These are phyloP conservation scores for Malassezia globosa DNA, from an alignment of 1,284 basidiomycete species.

Conservation along the genomic window DNA sequence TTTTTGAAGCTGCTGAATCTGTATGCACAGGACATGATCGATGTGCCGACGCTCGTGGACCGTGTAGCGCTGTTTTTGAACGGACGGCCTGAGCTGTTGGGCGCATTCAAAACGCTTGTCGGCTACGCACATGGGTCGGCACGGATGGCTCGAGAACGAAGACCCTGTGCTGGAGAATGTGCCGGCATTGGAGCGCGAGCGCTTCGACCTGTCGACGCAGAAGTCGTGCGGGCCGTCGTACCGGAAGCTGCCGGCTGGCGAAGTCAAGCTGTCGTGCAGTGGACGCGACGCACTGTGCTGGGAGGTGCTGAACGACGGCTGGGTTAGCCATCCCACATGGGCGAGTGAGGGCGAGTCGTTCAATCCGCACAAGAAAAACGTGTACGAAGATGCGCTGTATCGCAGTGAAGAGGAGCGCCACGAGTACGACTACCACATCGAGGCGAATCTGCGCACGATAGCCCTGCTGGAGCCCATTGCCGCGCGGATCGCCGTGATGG, in stretches of 20 bases:
- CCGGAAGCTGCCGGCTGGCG: constrained; percentile 72
- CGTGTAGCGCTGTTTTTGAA: constrained; percentile 72
- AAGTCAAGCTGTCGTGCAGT: constrained; percentile 79
- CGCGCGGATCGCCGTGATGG: constrained; percentile 77
- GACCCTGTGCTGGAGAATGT: constrained; percentile 49
- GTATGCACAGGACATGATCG: constrained; percentile 83
- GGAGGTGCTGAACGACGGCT: constrained; percentile 64
- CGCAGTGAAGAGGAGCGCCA: constrained; percentile 95
- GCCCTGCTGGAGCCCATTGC: constrained; percentile 80
- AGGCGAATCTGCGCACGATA: constrained; percentile 82
- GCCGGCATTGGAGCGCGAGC: constrained; percentile 44
- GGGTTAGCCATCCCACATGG: constrained; percentile 90
- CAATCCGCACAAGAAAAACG: constrained; percentile 90
- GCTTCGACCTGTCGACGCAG: constrained; percentile 44
- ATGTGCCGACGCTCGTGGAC: constrained; percentile 70
- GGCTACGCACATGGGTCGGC: constrained; percentile 61
- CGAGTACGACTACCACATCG: constrained; percentile 94
- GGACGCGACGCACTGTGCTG: constrained; percentile 89
- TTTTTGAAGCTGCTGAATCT: constrained; percentile 91
- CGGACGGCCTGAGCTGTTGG: constrained; percentile 65
- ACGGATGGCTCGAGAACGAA: constrained; percentile 53
- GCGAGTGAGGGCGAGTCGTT: constrained; percentile 89
- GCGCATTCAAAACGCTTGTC: constrained; percentile 75
- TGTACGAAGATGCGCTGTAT: constrained; percentile 89
- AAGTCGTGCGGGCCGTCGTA: constrained; percentile 71